These are phyloP conservation scores for Chiua virens DNA, from an alignment of 768 basidiomycete genomes.

Conservation along the genomic window DNA sequence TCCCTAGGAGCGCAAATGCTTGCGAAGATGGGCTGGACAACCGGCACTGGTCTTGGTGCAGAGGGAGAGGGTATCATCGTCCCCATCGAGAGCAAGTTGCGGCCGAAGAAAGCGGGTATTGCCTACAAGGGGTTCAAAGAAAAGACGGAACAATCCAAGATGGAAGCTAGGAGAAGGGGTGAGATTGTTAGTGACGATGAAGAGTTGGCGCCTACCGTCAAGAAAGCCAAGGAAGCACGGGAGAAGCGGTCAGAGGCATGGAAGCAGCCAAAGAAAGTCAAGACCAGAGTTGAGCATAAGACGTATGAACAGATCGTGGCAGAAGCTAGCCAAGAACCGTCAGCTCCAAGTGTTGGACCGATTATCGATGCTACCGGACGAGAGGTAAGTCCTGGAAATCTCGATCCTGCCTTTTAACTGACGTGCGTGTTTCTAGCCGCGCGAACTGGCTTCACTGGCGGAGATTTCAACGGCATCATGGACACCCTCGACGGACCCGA, in stretches of 20 bases:
- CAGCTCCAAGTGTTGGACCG: conserved; percentile 64
- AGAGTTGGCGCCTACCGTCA: conserved; percentile 23
- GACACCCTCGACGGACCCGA: conserved; percentile 85
- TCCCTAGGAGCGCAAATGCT: conserved; percentile 89
- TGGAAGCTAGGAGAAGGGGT: conserved; percentile 74
- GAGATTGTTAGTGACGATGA: conserved; percentile 78
- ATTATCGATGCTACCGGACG: conserved; percentile 96
- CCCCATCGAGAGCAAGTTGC: conserved; percentile 81
- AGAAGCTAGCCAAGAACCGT: conserved; percentile 69
- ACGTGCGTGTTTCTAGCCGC: conserved; percentile 49
- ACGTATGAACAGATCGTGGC: conserved; percentile 95
- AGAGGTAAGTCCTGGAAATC: conserved; percentile 54
- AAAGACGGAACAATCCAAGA: conserved; percentile 80
- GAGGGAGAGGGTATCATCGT: conserved; percentile 81
- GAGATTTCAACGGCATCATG: conserved; percentile 75
- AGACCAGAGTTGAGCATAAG: conserved; percentile 88
- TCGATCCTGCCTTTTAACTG: not conserved
- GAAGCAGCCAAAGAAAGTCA: conserved; percentile 85
- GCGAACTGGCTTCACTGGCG: conserved; percentile 83
- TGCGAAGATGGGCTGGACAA: conserved; percentile 93
- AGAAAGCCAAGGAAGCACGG: conserved; percentile 52
- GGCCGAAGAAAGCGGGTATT: conserved; percentile 85
- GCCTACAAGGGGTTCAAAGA: conserved; percentile 87
- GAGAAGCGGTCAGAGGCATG: conserved; percentile 73
- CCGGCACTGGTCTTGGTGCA: conserved; percentile 75